phyloP scores from a whole-genome alignment of 768 basidiomycete species.

The Lyophyllum shimeji region DNA sequence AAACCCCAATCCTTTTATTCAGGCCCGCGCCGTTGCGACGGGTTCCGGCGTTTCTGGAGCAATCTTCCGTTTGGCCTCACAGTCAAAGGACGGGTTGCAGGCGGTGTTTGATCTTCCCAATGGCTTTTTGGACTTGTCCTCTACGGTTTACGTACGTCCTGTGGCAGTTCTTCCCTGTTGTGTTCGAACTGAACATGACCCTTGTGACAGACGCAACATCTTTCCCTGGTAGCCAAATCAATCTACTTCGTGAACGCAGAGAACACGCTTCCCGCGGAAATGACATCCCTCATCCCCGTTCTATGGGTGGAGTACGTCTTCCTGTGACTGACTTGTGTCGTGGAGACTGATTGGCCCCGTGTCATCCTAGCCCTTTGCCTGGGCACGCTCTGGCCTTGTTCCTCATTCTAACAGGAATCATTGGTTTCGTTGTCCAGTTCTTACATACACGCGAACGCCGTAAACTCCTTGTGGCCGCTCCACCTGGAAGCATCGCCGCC shows the following conservation, averaged over 20 bases:
- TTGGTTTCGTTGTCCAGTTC: constrained; percentile 48
- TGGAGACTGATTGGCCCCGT: background rate
- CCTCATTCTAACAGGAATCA: constrained; percentile 46
- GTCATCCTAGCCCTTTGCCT: constrained; percentile 45
- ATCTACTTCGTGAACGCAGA: constrained; percentile 56
- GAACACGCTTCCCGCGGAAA: constrained; percentile 32
- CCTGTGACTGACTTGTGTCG: background rate
- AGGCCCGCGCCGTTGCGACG: constrained; percentile 49
- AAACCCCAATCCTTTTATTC: constrained; percentile 42
- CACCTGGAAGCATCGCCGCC: constrained; percentile 61
- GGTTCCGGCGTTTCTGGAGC: constrained; percentile 58
- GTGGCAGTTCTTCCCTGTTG: background rate
- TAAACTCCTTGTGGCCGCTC: constrained; percentile 48
- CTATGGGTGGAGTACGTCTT: constrained; percentile 58
- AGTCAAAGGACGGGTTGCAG: constrained; percentile 38
- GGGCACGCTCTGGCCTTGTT: constrained; percentile 48
- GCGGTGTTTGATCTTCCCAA: constrained; percentile 46
- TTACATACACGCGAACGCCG: constrained; percentile 46
- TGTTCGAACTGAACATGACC: background rate
- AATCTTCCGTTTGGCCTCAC: constrained; percentile 52
- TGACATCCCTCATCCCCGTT: constrained; percentile 44
- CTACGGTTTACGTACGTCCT: constrained; percentile 47
- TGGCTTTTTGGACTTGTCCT: constrained; percentile 55
- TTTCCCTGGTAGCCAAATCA: constrained; percentile 54
- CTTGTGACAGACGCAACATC: constrained; percentile 46